Base-by-base conservation (phyloP, 305 asterid species). In the Lippia alba region DNA sequence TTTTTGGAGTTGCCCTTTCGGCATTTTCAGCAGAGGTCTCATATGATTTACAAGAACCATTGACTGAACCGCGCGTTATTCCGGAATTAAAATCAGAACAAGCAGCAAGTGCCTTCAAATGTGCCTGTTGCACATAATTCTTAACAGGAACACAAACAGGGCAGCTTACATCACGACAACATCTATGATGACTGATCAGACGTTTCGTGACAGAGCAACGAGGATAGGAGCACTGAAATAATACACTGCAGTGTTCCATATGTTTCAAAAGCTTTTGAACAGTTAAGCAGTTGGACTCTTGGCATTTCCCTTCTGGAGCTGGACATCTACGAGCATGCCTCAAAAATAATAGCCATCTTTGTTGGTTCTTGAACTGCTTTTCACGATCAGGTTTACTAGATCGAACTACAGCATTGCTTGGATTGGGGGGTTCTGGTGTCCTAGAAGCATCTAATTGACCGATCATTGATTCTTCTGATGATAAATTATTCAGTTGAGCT, bases 141-240 rank as follows among this genome's bases (percentile, higher is more conserved):
- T 83, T 92, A 59, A 92, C 96, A 67, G 98, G 98, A 79, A 89
- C 36, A 82, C 99, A 95, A 79, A 92, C 97, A 14, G 97, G 95
- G 80, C 99, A 95, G 76, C 73, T 86, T 74, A 79, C 64, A 66
- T 83, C 89, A 70, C 76, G 87, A 69, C 99, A 95, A 24, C 69
- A 77, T 78, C 73, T 78, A 71, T 82, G 71, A 79, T 95, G 97
- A 75, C 65, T 64, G 59, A 87, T 58, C 71, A 92, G 74, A 68
- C 11, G 70, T 79, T 84, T 89, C 44, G 96, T 75, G 18, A 40
- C 80, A 80, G 75, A 65, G 78, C 97, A 95, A 67, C 94, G 94
- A 66, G 92, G 91, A 79, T 85, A 80, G 8, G 75, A 54, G 68
- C 99, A 95, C 78, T 83, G 83, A 69, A 78, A 71, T 24, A 24